Evolutionary conservation across 352 stramenopile species (phyloP), one percentile per base, ranked within the genome.

Genomic region (Globisporangium barbulae): DNA sequence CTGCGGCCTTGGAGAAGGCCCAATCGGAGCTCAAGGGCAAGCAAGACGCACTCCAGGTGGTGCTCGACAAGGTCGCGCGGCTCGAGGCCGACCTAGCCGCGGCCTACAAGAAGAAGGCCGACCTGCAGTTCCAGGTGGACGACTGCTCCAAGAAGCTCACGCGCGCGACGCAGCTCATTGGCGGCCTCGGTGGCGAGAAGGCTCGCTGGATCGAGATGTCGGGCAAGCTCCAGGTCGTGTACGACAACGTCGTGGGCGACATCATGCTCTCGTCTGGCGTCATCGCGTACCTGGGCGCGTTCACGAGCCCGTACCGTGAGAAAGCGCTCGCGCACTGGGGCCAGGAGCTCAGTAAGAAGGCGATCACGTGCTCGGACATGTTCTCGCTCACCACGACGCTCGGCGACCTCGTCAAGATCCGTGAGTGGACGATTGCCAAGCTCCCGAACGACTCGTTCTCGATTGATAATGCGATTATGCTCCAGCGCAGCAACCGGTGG

Each of bases 391-490:
- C 85, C 0, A 82, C 79, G 12, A 98, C 91, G 25, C 74, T 98
- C 10, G 94, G 92, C 1, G 92, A 98, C 57, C 75, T 88, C 2
- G 93, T 98, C 2, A 85, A 93, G 64, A 98, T 98, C 59, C 91
- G 94, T 15, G 78, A 83, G 44, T 98, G 94, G 94, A 97, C 92
- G 31, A 98, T 98, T 53, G 86, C 90, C n/a, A 97, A 97, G 65
- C 76, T 98, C 7, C 96, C 96, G 5, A 98, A 97, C 60, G 95
- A 98, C 71, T 93, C 85, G 10, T 98, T 98, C 61, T 97, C 83
- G 53, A 97, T 98, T 47, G 94, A 98, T 61, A 98, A 98, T 62
- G 94, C 81, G 12, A 97, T 98, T 69, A 97, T 98, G 83, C 65
- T 98, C 15, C 83, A 91, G 37, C 73, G 83, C 13, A 94, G 77